Evolutionary conservation across 495 filamentous ascomycete genomes (phyloP).

Genomic region (Annulohypoxylon maeteangense): DNA sequence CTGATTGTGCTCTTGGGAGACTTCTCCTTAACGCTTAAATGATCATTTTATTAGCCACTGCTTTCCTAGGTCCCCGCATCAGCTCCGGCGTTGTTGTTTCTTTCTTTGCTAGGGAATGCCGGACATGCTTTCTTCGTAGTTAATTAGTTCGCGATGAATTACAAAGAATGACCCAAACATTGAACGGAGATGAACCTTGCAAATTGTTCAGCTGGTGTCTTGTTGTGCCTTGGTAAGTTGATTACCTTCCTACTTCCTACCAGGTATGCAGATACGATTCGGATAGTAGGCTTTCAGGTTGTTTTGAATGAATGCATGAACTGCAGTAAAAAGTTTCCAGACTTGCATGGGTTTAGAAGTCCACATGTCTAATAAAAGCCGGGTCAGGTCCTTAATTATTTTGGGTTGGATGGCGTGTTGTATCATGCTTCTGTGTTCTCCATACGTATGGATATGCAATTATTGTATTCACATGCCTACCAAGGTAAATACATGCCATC

Average conservation of each 20-base stretch:
- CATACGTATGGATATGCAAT: background rate
- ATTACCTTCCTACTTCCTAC: background rate
- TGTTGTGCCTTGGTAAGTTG: background rate
- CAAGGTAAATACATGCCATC: background rate
- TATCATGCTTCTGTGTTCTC: background rate
- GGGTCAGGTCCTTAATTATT: background rate
- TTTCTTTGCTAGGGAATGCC: slow-evolving; percentile 23
- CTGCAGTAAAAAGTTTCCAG: background rate
- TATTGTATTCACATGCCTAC: background rate
- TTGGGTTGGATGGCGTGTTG: background rate
- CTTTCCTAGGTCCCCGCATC: slow-evolving; percentile 18
- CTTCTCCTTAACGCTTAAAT: slow-evolving; percentile 4
- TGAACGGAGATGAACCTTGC: background rate
- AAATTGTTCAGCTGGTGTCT: background rate
- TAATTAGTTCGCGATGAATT: background rate
- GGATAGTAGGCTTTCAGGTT: slow-evolving; percentile 1
- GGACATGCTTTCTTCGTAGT: slow-evolving; percentile 17
- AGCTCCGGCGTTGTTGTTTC: slow-evolving; percentile 32
- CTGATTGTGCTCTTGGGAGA: slow-evolving; percentile 1
- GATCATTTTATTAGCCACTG: slow-evolving; percentile 13
- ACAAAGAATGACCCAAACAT: slow-evolving; percentile 2
- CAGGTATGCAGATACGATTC: background rate
- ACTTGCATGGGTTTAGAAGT: background rate
- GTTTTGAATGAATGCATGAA: slow-evolving; percentile 8
- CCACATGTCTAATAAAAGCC: slow-evolving; percentile 5